Conservation (phyloP, 2,329 filamentous ascomycete genomes). For the Claviceps quebecensis region DNA sequence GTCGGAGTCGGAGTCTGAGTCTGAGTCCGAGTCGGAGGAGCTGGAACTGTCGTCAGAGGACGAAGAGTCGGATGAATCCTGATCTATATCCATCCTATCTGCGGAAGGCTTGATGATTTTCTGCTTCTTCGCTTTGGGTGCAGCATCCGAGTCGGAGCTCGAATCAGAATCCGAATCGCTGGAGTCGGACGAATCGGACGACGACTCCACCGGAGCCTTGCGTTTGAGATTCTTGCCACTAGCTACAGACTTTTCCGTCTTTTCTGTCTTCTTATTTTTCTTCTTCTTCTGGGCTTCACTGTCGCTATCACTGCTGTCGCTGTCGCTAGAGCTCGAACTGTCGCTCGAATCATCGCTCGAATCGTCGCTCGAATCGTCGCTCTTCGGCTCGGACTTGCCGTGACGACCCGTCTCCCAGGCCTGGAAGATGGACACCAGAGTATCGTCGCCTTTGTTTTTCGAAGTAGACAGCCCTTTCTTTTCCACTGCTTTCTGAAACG, state of each 20-base stretch:
- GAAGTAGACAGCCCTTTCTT: constrained; percentile 32
- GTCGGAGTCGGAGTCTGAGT: constrained; percentile 5
- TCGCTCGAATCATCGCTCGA: constrained; percentile 9
- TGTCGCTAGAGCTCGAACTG: constrained; percentile 18
- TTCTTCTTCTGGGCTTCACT: constrained; percentile 12
- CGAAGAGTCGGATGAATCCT: constrained; percentile 14
- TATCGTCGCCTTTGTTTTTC: constrained; percentile 15
- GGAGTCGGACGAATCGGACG: constrained; percentile 13
- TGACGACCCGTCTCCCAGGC: constrained; percentile 29
- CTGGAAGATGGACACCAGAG: constrained; percentile 36
- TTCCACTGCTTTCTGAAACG: constrained; percentile 49
- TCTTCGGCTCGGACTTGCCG: constrained; percentile 11
- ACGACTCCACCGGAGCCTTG: constrained; percentile 21
- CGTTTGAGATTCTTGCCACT: constrained; percentile 23
- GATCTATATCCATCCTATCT: constrained; percentile 10
- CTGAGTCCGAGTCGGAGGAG: constrained; percentile 12
- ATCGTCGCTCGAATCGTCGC: constrained; percentile 18
- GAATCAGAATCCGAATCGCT: constrained; percentile 23
- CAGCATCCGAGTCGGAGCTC: constrained; percentile 30
- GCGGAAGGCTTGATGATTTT: constrained; percentile 19
- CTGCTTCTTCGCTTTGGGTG: constrained; percentile 39
- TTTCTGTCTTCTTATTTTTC: constrained; percentile 9
- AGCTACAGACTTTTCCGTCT: constrained; percentile 10
- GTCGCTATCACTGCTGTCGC: constrained; percentile 12
- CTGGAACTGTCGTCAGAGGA: constrained; percentile 8